These are phyloP conservation scores for Begonia peltatifolia DNA, from an alignment of 306 rosid genomes.

Conservation along the genomic window DNA sequence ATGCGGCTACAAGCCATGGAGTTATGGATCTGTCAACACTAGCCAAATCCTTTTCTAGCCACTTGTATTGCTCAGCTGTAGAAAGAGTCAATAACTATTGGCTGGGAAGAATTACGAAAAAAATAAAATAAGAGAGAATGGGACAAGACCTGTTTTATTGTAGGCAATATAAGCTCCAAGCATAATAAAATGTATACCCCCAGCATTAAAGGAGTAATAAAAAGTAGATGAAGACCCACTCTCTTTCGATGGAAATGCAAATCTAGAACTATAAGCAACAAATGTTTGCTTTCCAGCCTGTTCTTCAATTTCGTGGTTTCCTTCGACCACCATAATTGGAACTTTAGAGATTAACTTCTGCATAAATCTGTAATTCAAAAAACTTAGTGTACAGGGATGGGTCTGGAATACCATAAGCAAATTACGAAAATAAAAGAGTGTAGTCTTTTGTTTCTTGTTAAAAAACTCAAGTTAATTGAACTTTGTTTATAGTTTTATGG, in stretches of 20 bases:
- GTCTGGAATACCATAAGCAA: background rate
- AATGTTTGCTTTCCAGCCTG: slow-evolving; percentile 47
- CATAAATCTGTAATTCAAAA: slow-evolving; percentile 48
- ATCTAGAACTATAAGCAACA: slow-evolving; percentile 70
- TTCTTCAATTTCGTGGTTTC: slow-evolving; percentile 70
- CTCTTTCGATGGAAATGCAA: slow-evolving; percentile 79
- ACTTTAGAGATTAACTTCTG: slow-evolving; percentile 56
- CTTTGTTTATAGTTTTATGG: background rate
- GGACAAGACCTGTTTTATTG: slow-evolving; percentile 29
- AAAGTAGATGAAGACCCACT: slow-evolving; percentile 69
- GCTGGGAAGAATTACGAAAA: too few relatives aligned
- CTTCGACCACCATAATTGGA: slow-evolving; percentile 82
- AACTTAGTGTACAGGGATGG: background rate
- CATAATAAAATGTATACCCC: slow-evolving; percentile 81
- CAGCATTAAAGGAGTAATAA: slow-evolving; percentile 76
- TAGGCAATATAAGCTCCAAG: slow-evolving; percentile 65
- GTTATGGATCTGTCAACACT: slow-evolving; percentile 48
- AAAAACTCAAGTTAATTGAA: too few relatives aligned
- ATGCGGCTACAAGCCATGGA: slow-evolving; percentile 75
- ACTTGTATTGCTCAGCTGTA: slow-evolving; percentile 56
- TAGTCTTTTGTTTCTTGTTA: too few relatives aligned
- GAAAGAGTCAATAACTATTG: slow-evolving; percentile 1
- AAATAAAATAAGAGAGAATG: background rate
- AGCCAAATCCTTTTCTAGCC: slow-evolving; percentile 76
- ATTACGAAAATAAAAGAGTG: background rate